These are phyloP conservation scores for Exidia glandulosa DNA, from an alignment of 768 basidiomycete genomes.

Conservation along the genomic window DNA sequence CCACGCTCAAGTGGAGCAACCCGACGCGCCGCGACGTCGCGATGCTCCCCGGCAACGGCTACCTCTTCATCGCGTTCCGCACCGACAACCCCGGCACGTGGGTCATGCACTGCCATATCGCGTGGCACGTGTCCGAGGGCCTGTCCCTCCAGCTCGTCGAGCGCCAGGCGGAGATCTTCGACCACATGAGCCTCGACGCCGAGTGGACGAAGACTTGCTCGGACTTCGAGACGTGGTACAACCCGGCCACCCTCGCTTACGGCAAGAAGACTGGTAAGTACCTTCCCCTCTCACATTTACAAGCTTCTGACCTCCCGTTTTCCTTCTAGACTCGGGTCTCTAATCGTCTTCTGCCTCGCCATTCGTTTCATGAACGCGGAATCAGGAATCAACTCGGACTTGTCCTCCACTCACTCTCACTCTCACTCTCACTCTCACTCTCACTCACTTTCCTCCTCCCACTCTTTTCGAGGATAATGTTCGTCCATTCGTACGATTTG, in stretches of 20 bases:
- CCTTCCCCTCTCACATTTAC: no score
- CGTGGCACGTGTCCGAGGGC: conserved; percentile 2
- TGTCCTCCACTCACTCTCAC: no score
- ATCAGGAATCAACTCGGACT: no score
- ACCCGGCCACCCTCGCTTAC: neutral
- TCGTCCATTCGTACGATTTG: no score
- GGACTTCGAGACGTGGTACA: neutral
- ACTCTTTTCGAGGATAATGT: no score
- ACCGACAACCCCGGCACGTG: conserved; percentile 3
- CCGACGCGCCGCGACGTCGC: conserved; percentile 3
- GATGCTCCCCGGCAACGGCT: conserved; percentile 3
- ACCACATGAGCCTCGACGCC: neutral
- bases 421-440: no score
- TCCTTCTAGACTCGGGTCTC: no score
- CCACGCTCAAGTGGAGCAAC: neutral
- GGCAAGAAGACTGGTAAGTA: neutral
- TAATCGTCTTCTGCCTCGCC: no score
- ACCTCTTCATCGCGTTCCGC: neutral
- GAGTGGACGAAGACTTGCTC: neutral
- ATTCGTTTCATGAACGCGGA: no score
- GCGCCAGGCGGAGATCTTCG: neutral
- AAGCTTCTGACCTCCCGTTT: no score
- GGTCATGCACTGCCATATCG: conserved; percentile 4
- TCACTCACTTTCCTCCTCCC: no score
- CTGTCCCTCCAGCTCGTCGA: neutral